These are phyloP conservation scores for Amphicarpaea edgeworthii DNA, from an alignment of 306 rosid genomes.

Conservation along the genomic window DNA sequence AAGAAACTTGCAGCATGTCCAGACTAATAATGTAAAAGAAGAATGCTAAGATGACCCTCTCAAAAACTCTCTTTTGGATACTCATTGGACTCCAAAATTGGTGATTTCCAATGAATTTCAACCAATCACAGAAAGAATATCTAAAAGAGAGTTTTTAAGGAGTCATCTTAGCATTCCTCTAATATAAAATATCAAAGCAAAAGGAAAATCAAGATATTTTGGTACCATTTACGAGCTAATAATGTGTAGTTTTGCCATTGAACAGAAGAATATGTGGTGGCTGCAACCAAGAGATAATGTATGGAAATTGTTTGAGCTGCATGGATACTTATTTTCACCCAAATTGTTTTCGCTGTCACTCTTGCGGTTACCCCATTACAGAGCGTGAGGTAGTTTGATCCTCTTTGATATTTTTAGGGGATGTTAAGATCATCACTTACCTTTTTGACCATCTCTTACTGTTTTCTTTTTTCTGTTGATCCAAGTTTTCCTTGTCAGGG, in stretches of 20 bases:
- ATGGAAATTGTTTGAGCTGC: slow-evolving; percentile 83
- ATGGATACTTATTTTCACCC: slow-evolving; percentile 87
- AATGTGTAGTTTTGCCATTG: slow-evolving; percentile 33
- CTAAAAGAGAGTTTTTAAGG: no score
- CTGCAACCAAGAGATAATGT: slow-evolving; percentile 75
- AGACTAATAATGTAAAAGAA: no score
- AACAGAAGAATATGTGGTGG: slow-evolving; percentile 74
- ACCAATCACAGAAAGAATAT: no score
- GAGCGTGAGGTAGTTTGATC: slow-evolving; percentile 83
- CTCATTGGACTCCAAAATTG: no score
- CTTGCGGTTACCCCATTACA: slow-evolving; percentile 79
- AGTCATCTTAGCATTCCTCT: no score
- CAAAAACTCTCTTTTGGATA: no score
- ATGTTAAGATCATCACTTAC: slow-evolving; percentile 9
- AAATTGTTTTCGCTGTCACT: slow-evolving; percentile 81
- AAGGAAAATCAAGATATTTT: slow-evolving; percentile 12
- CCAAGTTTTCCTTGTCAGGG: slow-evolving; percentile 94
- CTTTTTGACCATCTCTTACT: slow-evolving; percentile 58
- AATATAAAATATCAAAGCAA: slow-evolving; percentile 21
- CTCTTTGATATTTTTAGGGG: slow-evolving; percentile 35
- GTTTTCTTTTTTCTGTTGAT: slow-evolving; percentile 58
- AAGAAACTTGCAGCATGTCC: slow-evolving; percentile 21
- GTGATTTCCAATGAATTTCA: no score
- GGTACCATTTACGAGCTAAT: slow-evolving; percentile 29
- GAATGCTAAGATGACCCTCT: no score